These are phyloP conservation scores for Pisolithus thermaeus DNA, from an alignment of 1,284 basidiomycete genomes.

Conservation along the genomic window DNA sequence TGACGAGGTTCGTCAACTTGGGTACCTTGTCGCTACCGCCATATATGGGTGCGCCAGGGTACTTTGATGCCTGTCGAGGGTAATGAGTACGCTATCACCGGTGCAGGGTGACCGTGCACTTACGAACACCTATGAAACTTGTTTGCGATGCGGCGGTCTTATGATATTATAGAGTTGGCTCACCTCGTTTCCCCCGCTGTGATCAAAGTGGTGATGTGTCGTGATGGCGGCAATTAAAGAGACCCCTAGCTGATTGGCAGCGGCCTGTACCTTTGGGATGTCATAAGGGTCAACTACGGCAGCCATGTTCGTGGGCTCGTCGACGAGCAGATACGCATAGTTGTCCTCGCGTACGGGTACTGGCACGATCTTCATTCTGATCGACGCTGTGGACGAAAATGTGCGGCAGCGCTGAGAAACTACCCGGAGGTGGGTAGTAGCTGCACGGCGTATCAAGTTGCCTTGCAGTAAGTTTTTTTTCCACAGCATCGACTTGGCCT, in stretches of 20 bases:
- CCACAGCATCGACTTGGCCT: neutral
- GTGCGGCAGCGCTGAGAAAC: neutral
- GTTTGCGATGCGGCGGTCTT: slow-evolving; percentile 18
- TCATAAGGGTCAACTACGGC: slow-evolving; percentile 84
- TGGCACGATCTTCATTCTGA: slow-evolving; percentile 66
- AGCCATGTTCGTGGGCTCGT: slow-evolving; percentile 63
- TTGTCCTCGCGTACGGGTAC: slow-evolving; percentile 80
- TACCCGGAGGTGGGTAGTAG: no score
- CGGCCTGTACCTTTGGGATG: slow-evolving; percentile 65
- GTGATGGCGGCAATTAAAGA: slow-evolving; percentile 74
- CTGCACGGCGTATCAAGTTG: neutral
- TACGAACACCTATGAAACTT: slow-evolving; percentile 47
- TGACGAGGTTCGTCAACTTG: slow-evolving; percentile 68
- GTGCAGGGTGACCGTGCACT: neutral
- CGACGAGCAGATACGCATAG: slow-evolving; percentile 85
- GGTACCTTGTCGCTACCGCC: slow-evolving; percentile 76
- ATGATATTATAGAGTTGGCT: slow-evolving; percentile 30
- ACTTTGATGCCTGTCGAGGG: slow-evolving; percentile 48
- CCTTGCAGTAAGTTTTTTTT: neutral
- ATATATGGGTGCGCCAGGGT: slow-evolving; percentile 70
- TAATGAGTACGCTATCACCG: slow-evolving; percentile 4
- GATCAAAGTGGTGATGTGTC: slow-evolving; percentile 88
- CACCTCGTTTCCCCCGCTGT: slow-evolving; percentile 81
- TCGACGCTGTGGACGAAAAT: slow-evolving; percentile 21
- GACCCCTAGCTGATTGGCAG: slow-evolving; percentile 64